Conservation (phyloP, 2,329 filamentous ascomycete genomes). For the Trichoderma endophyticum region DNA sequence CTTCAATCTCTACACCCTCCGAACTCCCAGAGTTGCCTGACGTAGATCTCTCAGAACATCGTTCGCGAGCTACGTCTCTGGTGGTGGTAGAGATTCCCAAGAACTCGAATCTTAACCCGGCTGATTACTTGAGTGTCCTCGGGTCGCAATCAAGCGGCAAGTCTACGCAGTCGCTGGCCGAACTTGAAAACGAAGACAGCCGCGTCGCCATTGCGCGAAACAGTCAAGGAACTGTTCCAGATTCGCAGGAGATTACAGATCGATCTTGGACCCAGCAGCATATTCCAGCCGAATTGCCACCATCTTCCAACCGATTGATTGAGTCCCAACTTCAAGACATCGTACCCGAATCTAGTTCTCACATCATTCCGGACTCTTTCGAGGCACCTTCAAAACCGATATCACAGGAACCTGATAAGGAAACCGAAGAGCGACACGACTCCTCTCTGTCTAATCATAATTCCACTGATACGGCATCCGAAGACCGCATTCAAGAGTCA, state of each 20-base stretch:
- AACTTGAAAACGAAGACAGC: conserved; percentile 36
- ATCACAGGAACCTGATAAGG: conserved; percentile 12
- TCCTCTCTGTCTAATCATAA: not conserved
- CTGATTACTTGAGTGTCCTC: conserved; percentile 36
- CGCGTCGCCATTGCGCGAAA: conserved; percentile 31
- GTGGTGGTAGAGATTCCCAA: conserved; percentile 32
- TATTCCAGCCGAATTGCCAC: not conserved
- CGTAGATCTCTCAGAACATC: conserved; percentile 15
- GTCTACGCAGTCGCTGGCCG: conserved; percentile 33
- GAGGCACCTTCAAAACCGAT: not conserved
- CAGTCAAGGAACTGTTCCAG: conserved; percentile 41
- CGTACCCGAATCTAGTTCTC: not conserved
- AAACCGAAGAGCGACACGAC: not conserved
- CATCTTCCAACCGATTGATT: not conserved
- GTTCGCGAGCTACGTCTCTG: conserved; percentile 22
- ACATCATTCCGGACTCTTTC: conserved; percentile 23
- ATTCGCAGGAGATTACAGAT: conserved; percentile 41
- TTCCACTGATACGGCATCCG: conserved; percentile 14
- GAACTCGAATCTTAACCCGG: conserved; percentile 31
- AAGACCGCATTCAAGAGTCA: conserved; percentile 20
- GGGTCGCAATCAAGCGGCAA: conserved; percentile 30
- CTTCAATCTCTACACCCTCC: conserved; percentile 25
- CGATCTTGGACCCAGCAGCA: conserved; percentile 24
- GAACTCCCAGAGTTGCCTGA: conserved; percentile 21
- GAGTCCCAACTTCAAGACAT: not conserved